Conservation (phyloP, 2,329 filamentous ascomycete genomes). For the Cladophialophora carrionii region DNA sequence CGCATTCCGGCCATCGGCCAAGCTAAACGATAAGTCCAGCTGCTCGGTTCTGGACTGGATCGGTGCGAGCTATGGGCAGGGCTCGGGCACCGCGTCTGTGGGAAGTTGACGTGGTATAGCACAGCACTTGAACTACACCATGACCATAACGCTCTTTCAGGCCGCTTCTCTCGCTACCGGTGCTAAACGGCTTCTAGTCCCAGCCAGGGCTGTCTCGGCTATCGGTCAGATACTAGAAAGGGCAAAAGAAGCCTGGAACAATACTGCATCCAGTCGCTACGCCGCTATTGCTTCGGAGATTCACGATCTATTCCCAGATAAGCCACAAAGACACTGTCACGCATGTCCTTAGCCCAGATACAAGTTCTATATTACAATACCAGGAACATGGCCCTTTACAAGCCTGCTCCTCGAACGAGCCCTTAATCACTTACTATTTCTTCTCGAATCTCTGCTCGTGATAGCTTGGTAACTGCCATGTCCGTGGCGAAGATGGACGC, state of each 20-base stretch:
- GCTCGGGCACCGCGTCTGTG: neutral
- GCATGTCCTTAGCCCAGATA: neutral
- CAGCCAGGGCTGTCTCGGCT: neutral
- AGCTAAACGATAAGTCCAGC: neutral
- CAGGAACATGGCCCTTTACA: neutral
- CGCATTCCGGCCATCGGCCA: neutral
- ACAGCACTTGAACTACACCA: neutral
- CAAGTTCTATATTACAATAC: neutral
- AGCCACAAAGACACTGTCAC: slow-evolving; percentile 9
- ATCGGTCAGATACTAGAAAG: slow-evolving; percentile 4
- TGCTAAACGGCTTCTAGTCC: neutral
- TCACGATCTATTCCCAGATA: slow-evolving; percentile 21
- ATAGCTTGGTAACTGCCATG: neutral
- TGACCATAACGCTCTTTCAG: neutral
- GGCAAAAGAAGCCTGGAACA: slow-evolving; percentile 14
- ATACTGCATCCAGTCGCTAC: slow-evolving; percentile 1
- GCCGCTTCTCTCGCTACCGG: neutral
- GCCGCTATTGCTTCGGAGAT: slow-evolving; percentile 16
- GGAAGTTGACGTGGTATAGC: too few relatives aligned
- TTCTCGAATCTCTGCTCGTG: neutral
- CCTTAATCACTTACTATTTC: neutral
- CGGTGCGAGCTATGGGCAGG: too few relatives aligned
- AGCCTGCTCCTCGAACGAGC: neutral
- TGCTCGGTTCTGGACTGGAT: neutral
- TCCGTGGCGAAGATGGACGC: neutral